phyloP scores from a whole-genome alignment of 371 early-diverging fungal genomes.

The Apophysomyces ossiformis region DNA sequence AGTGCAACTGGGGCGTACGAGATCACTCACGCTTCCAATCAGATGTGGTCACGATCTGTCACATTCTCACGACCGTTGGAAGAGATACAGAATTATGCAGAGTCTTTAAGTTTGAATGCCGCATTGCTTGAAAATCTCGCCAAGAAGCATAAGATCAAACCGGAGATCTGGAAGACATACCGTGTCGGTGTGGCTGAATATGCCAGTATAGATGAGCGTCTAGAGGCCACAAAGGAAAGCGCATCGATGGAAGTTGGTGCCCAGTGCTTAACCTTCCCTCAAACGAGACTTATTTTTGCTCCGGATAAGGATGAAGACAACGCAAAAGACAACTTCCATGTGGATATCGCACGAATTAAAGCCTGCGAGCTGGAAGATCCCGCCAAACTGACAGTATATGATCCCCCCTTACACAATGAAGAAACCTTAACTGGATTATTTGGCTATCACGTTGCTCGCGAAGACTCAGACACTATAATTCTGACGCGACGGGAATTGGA shows the following conservation, averaged over 20 bases:
- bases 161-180: conserved; percentile 29
- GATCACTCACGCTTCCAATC: background rate
- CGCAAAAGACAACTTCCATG: conserved; percentile 16
- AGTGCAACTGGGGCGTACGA: background rate
- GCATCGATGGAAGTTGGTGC: background rate
- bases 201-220: conserved; percentile 16
- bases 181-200: conserved; percentile 44
- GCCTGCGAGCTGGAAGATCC: conserved; percentile 30
- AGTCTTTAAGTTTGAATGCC: conserved; percentile 19
- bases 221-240: conserved; percentile 16
- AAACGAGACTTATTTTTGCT: conserved; percentile 34
- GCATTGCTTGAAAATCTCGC: conserved; percentile 21
- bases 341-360: conserved; percentile 43
- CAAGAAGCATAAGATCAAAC: conserved; percentile 24
- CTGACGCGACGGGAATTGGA: conserved; percentile 68
- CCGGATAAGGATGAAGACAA: conserved; percentile 12
- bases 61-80: conserved; percentile 26
- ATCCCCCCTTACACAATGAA: conserved; percentile 31
- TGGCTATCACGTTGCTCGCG: conserved; percentile 63
- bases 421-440: conserved; percentile 55
- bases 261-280: conserved; percentile 48
- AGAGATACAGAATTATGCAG: conserved; percentile 32
- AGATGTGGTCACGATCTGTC: background rate
- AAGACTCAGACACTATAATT: conserved; percentile 48
- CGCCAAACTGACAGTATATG: conserved; percentile 20